A percentile compares a stretch with the other conserved stretches of the same genome.
phyloP scores from a whole-genome alignment of 2,329 filamentous ascomycete species.

The Epichloe amarillans region DNA sequence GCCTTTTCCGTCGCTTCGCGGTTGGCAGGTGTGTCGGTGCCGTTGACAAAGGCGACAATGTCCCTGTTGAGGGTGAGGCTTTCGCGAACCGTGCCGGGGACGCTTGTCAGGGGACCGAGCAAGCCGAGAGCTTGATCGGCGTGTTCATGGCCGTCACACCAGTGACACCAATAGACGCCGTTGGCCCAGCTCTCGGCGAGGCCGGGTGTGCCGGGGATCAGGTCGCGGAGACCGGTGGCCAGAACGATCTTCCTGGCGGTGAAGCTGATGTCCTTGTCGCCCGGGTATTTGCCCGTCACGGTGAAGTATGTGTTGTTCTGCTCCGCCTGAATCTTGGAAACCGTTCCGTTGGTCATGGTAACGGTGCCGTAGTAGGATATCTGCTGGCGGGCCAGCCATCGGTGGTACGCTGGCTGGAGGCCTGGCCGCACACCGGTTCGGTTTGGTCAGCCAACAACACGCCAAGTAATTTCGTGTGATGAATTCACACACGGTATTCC shows the following conservation, averaged over 20 bases:
- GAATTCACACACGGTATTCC: neutral
- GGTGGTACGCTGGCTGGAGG: slow-evolving; percentile 39
- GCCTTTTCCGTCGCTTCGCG: slow-evolving; percentile 25
- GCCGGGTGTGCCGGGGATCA: slow-evolving; percentile 41
- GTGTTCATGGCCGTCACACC: slow-evolving; percentile 52
- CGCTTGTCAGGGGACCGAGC: slow-evolving; percentile 30
- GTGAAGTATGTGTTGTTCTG: slow-evolving; percentile 32
- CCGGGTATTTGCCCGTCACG: slow-evolving; percentile 18
- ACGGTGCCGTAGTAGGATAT: slow-evolving; percentile 37
- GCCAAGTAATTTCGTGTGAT: no score
- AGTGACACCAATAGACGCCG: slow-evolving; percentile 51
- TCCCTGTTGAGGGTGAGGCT: slow-evolving; percentile 41
- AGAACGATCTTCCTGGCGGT: slow-evolving; percentile 42
- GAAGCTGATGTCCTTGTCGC: slow-evolving; percentile 17
- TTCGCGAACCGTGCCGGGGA: slow-evolving; percentile 34
- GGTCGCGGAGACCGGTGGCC: slow-evolving; percentile 41
- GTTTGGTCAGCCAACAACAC: neutral
- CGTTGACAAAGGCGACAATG: slow-evolving; percentile 45
- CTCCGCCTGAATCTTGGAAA: slow-evolving; percentile 27
- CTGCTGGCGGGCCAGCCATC: slow-evolving; percentile 38
- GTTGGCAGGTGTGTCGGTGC: slow-evolving; percentile 35
- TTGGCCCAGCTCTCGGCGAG: slow-evolving; percentile 41
- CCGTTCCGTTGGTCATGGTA: slow-evolving; percentile 37
- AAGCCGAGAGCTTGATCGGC: slow-evolving; percentile 44
- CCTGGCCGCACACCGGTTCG: slow-evolving; percentile 21